Evolutionary conservation across 2,329 filamentous ascomycete species (phyloP), one percentile per base, ranked within the genome.

Genomic region (Botrytis fabae): DNA sequence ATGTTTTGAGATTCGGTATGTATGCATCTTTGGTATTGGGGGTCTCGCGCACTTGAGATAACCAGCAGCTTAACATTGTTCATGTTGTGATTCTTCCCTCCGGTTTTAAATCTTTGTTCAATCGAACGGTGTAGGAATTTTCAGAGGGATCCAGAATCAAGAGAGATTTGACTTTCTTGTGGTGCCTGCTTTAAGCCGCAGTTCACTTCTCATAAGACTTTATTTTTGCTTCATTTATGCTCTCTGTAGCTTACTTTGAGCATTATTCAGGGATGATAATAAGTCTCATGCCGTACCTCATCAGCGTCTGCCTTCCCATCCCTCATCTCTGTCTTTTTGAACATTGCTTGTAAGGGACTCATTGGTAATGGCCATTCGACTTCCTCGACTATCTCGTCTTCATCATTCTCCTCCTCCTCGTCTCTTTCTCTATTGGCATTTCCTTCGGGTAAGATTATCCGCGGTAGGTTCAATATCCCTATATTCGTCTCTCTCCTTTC

Each of bases 201-300:
- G 20, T 2, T 14, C 20, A 7, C 20, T 28, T 6, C 18, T 25
- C 28, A 25, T 35, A 12, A 8, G 14, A 25, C 5, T 28, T 6
- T 22, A 2, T 9, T 6, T 25, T 64, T 48, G 2, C 1, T 14
- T 35, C 9, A 32, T 25, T 2, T 10, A 12, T 65, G 22, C 12
- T 16, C 28, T 16, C n/a, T 3, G 2, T 46, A 25, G n/a, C 40
- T 42, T 12, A 28, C 25, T 44, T 44, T 7, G 28, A n/a, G 42
- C 28, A 5, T 16, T 32, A 9, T 32, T 79, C 75, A 79, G 72
- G 75, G 73, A 73, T 79, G 70, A 72, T 79, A 79, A 70, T 75
- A 79, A 4, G 78, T 79, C 10, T 79, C 73, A 74, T 79, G 77
- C 40, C 68, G 70, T 4, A 71, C 61, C 25, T 75, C 66, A 12